These are phyloP conservation scores for Hypsizygus marmoreus DNA, from an alignment of 768 basidiomycete genomes.

Conservation along the genomic window DNA sequence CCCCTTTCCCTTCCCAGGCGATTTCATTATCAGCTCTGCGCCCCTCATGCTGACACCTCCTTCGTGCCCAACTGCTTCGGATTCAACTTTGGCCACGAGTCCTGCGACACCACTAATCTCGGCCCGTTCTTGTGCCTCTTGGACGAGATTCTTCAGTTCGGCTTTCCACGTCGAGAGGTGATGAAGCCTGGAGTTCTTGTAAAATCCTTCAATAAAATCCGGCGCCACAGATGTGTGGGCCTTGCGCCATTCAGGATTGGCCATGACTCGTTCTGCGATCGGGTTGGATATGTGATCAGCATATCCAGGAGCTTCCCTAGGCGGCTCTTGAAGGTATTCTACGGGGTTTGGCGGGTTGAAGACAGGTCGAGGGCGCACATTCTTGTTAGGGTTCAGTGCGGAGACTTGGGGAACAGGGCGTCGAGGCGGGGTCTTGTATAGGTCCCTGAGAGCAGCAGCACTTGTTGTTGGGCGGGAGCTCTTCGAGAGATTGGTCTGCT, in stretches of 20 bases:
- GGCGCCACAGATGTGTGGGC: slow-evolving; percentile 86
- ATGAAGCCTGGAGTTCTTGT: slow-evolving; percentile 89
- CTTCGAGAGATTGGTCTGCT: slow-evolving; percentile 35
- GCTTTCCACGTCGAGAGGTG: slow-evolving; percentile 92
- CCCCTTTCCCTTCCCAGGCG: slow-evolving; percentile 50
- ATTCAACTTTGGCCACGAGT: slow-evolving; percentile 34
- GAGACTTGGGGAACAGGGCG: too few relatives aligned
- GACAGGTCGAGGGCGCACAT: too few relatives aligned
- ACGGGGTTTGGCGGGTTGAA: not conserved
- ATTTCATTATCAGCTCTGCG: slow-evolving; percentile 48
- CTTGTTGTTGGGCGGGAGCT: slow-evolving; percentile 16
- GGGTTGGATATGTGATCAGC: slow-evolving; percentile 70
- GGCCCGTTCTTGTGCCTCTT: slow-evolving; percentile 73
- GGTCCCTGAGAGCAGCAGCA: not conserved
- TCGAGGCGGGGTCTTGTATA: not conserved
- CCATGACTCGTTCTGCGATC: slow-evolving; percentile 77
- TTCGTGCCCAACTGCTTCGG: slow-evolving; percentile 15
- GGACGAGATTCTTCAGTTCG: slow-evolving; percentile 79
- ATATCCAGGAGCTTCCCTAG: slow-evolving; percentile 54
- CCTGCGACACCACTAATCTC: slow-evolving; percentile 37
- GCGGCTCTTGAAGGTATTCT: not conserved
- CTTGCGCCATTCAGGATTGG: slow-evolving; percentile 81
- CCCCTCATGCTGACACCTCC: slow-evolving; percentile 53
- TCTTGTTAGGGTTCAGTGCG: too few relatives aligned
- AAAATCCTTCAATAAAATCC: slow-evolving; percentile 85